These are phyloP conservation scores for Xylaria scruposa DNA, from an alignment of 495 filamentous ascomycete genomes.

Conservation along the genomic window DNA sequence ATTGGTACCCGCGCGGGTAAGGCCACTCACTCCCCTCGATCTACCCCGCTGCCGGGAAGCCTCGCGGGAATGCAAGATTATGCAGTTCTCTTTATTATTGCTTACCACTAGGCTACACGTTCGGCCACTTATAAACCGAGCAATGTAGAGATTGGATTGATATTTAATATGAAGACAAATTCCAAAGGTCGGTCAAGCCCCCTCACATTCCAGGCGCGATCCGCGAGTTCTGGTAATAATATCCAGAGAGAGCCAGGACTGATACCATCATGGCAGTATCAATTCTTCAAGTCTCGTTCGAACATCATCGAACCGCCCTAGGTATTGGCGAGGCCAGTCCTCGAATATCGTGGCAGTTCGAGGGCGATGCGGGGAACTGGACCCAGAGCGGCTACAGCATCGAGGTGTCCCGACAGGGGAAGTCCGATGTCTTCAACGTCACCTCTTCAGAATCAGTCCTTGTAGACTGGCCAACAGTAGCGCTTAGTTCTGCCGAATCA, in stretches of 20 bases:
- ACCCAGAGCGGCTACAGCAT: constrained; percentile 37
- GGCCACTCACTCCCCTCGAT: background rate
- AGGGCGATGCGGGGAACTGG: constrained; percentile 35
- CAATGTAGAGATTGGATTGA: background rate
- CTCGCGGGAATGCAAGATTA: background rate
- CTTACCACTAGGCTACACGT: background rate
- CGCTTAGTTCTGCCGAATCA: constrained; percentile 50
- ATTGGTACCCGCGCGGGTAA: background rate
- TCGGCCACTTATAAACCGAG: background rate
- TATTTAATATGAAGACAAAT: background rate
- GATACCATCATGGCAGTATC: constrained; percentile 34
- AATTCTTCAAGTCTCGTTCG: constrained; percentile 41
- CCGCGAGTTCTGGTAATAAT: background rate
- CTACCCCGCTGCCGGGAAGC: background rate
- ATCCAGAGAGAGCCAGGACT: background rate
- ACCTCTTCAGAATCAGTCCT: constrained; percentile 49
- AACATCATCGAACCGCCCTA: constrained; percentile 39
- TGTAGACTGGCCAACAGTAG: constrained; percentile 57
- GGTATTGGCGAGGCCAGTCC: constrained; percentile 38
- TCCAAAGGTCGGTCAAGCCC: constrained; percentile 15
- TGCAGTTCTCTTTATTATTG: background rate
- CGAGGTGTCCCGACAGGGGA: constrained; percentile 30
- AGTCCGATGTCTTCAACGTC: constrained; percentile 34
- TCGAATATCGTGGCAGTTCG: constrained; percentile 44
- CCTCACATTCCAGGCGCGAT: background rate